Percentiles rank a stretch among this genome's conserved stretches.
Evolutionary conservation across 1,284 basidiomycete species (phyloP).

Genomic region (Rhodotorula sp.): DNA sequence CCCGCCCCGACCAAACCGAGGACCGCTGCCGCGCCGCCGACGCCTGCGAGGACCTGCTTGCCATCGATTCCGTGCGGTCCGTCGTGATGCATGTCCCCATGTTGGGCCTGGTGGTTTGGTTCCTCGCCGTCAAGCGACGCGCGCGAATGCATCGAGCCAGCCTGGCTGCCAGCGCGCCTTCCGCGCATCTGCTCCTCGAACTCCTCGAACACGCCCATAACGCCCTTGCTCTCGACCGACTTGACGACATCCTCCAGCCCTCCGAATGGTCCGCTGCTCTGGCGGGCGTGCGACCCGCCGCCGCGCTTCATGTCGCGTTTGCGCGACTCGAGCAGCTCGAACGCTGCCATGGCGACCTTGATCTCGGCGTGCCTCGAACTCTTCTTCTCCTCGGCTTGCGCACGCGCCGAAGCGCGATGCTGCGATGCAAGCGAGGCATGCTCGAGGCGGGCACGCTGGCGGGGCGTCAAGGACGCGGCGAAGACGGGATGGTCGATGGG

Average conservation of each 20-base stretch:
- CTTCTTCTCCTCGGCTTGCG: not conserved
- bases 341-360: slow-evolving; percentile 22
- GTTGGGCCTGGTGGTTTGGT: not conserved
- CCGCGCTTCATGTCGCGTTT: not conserved
- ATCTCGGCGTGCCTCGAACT: slow-evolving; percentile 8
- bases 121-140: no score
- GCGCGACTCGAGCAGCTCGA: slow-evolving; percentile 1
- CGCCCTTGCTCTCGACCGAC: not conserved
- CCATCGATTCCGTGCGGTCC: not conserved
- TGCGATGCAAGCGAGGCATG: not conserved
- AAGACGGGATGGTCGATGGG: slow-evolving; percentile 4
- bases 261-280: not conserved
- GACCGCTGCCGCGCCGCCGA: not conserved
- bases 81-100: no score
- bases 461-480: slow-evolving; percentile 3
- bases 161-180: not conserved
- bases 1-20: slow-evolving; percentile 4
- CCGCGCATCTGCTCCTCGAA: not conserved
- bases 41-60: not conserved
- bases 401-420: not conserved
- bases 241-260: not conserved
- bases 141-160: no score
- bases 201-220: not conserved
- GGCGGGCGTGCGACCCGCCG: not conserved
- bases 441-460: not conserved